Evolutionary conservation across 2,329 filamentous ascomycete species (phyloP).

Genomic region (Colletotrichum sublineola): DNA sequence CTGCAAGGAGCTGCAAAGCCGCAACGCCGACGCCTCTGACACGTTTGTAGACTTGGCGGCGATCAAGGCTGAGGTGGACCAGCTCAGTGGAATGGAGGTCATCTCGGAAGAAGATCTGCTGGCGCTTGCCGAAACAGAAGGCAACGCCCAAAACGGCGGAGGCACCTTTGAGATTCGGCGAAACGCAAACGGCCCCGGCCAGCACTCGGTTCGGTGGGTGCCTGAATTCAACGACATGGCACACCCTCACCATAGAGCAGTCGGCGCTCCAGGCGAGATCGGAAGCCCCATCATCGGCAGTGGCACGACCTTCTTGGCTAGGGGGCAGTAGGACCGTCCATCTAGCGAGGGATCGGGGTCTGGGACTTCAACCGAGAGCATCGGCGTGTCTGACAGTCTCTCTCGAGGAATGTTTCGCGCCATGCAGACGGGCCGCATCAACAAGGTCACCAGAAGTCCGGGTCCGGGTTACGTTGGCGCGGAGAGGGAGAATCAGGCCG

Average conservation of each 20-base stretch:
- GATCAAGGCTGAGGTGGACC: slow-evolving; percentile 70
- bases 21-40: slow-evolving; percentile 59
- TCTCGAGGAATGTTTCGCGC: slow-evolving; percentile 20
- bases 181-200: slow-evolving; percentile 56
- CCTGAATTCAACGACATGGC: slow-evolving; percentile 60
- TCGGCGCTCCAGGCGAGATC: slow-evolving; percentile 76
- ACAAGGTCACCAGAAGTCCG: neutral
- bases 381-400: neutral
- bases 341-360: slow-evolving; percentile 15
- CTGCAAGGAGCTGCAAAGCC: slow-evolving; percentile 72
- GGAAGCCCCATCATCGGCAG: slow-evolving; percentile 72
- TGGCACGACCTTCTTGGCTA: slow-evolving; percentile 47
- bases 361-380: neutral
- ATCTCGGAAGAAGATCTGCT: slow-evolving; percentile 77
- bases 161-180: slow-evolving; percentile 83
- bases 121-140: slow-evolving; percentile 91
- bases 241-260: slow-evolving; percentile 57
- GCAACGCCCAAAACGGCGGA: slow-evolving; percentile 86
- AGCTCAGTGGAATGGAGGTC: slow-evolving; percentile 43
- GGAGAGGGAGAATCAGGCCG: neutral
- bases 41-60: slow-evolving; percentile 78
- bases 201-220: slow-evolving; percentile 66
- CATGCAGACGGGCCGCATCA: slow-evolving; percentile 28
- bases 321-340: slow-evolving; percentile 35
- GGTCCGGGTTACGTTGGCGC: neutral